Base-by-base conservation (phyloP, 257 asterid genomes). In the Capsicum rhomboideum region DNA sequence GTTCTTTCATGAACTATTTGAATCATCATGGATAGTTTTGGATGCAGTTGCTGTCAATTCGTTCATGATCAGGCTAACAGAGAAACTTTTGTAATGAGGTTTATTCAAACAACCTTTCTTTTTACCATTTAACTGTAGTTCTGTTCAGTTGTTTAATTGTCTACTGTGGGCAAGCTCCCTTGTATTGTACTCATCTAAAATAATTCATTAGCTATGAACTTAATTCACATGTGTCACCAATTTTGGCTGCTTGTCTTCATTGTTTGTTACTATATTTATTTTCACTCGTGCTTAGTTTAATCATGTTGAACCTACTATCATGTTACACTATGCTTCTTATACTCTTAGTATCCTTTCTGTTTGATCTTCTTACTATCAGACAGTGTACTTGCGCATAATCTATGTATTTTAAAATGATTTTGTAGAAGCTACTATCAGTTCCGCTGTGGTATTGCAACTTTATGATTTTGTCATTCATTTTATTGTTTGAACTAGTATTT, bases 1-100 rank as follows among this genome's bases (percentile, higher is more conserved):
- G 90, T 95, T 91, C 85, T 95, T 97, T 63, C 99, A 97, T n/a
- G 99, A 97, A 88, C 94, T 97, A 12, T 97, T 97, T 49, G 99
- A 97, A 84, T 95, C 98, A 1, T 97, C 99, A 2, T 95, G 99
- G 99, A 92, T 95, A 26, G 97, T 97, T 85, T 86, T 97, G 90
- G 98, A 97, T 78, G 93, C 98, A 7, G 83, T 79, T 78, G 94
- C 96, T 68, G 95, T 95, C 82, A 97, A 97, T 87, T 86, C 92
- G n/a, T 97, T 97, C 92, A 95, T 97, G 99, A 92, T 95, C 87
- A 90, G 97, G 91, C 87, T 97, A 82, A 95, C 97, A 7, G 97
- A 94, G 91, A 95, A 92, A 89, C 98, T 97, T 63, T 63, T 87
- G 86, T 95, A 90, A 91, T 82, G 85, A 77, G 29, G 40, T 82